Evolutionary conservation across 495 filamentous ascomycete species (phyloP), one percentile per base, ranked within the genome.

Genomic region (Parmelia sp.): DNA sequence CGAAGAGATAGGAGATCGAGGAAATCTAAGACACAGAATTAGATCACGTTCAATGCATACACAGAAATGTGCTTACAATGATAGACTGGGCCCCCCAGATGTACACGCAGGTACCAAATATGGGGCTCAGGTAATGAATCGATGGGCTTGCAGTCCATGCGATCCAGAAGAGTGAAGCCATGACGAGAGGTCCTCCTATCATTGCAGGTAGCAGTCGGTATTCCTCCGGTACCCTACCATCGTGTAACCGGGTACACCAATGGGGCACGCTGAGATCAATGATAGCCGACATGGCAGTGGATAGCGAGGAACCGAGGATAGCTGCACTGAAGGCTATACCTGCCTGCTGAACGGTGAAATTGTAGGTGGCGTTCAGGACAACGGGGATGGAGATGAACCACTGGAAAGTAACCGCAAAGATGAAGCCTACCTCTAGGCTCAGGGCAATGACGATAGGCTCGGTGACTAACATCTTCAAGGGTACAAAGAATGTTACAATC

Each of bases 51-150:
- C 12, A 14, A 31, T 5, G 21, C 4, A 8, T n/a, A 12, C 12
- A 42, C 11, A 17, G 19, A 44, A 25, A 5, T 3, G 21, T 62
- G 60, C 72, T 70, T 68, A 78, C 74, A 64, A 85, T 83, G n/a
- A 86, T 69, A 61, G 73, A 75, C 33, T 85, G 70, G 70, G 81
- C 85, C 2, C 83, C 85, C 80, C 80, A 86, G 5, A 84, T 83
- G 71, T 88, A 88, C 8, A 84, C 80, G 3, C 84, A 70, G 7
- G 83, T 83, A 21, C 82, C 77, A 29, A 65, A 61, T n/a, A 71
- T 70, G 27, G 70, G 70, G 37, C 60, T 64, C 33, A 65, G 25
- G 53, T 59, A 68, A 55, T 66, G 58, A 15, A 68, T 47, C 15
- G 47, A 61, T 19, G 70, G 59, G 65, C 69, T 60, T 64, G 75